Evolutionary conservation across 1,284 basidiomycete species (phyloP), one percentile per base, ranked within the genome.

Genomic region (Gastroboletus turbinatus): DNA sequence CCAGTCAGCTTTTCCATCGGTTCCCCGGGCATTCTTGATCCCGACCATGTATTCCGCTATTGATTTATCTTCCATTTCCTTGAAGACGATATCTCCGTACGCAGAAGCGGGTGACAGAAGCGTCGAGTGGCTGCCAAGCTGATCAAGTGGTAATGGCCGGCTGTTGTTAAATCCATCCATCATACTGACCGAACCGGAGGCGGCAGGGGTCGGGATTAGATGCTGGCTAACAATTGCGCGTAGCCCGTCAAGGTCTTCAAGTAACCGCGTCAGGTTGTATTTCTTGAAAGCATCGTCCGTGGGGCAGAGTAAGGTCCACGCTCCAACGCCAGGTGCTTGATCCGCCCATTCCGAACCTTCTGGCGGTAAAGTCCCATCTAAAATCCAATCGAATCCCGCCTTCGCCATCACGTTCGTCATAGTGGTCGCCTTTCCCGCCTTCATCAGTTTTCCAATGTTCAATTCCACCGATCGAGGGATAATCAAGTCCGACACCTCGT

Each of bases 201-300:
- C 50, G 25, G 58, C 17, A 43, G 75, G 76, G 6, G 70, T 72
- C 63, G 87, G 89, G 57, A 99, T 89, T 59, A 99, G 83, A 73
- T 99, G 96, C 65, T 98, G 92, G 56, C 84, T 81, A 53, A 98
- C 87, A 21, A 98, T 85, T 5, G 77, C 76, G 40, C 80, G 78
- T 32, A 98, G 79, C 1, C 72, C 73, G 3, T 83, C 78, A 5
- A 74, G 64, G 67, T 94, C 81, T 29, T 81, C 78, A 58, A 89
- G 87, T 53, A 98, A 81, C 57, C 79, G 74, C 0, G 94, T 94
- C 48, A 98, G 73, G 72, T 99, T 96, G 67, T 92, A 74, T n/a
- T 82, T 77, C 61, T 94, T 89, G 78, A 98, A 97, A 0, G 96
- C 95, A 57, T 89, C 87, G 67, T 99, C 97, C 2, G 85, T 87